A percentile compares a stretch with the other conserved stretches of the same genome.
Evolutionary conservation across 2,329 filamentous ascomycete species (phyloP).

Genomic region (Hortaea sp.): DNA sequence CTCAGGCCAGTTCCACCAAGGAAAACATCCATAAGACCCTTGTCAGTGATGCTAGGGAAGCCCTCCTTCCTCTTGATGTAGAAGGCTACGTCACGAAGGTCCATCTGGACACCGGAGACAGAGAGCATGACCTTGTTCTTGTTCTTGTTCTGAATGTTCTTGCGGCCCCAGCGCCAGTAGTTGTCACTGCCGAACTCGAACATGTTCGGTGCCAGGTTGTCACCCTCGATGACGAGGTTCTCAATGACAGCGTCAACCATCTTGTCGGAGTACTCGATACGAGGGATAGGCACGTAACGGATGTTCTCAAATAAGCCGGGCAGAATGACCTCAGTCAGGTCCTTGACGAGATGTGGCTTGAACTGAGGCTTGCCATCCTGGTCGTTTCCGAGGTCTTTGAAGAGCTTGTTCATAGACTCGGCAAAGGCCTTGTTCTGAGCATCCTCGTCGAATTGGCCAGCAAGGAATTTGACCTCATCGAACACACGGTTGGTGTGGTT

Average conservation of each 20-base stretch:
- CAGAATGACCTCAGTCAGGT: conserved; percentile 76
- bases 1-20: conserved; percentile 79
- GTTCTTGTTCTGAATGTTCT: conserved; percentile 69
- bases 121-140: conserved; percentile 79
- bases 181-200: conserved; percentile 84
- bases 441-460: conserved; percentile 80
- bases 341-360: conserved; percentile 88
- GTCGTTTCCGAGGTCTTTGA: conserved; percentile 82
- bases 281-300: conserved; percentile 83
- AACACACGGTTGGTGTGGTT: conserved; percentile 74
- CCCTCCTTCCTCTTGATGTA: conserved; percentile 92
- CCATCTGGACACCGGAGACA: conserved; percentile 84
- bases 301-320: conserved; percentile 73
- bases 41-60: conserved; percentile 79
- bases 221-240: conserved; percentile 88
- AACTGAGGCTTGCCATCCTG: conserved; percentile 74
- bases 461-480: conserved; percentile 84
- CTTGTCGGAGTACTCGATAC: conserved; percentile 82
- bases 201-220: conserved; percentile 92
- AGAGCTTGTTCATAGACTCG: conserved; percentile 68
- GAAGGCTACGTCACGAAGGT: conserved; percentile 79
- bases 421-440: conserved; percentile 75
- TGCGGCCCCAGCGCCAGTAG: conserved; percentile 90
- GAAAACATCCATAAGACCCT: conserved; percentile 78
- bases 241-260: conserved; percentile 83